Evolutionary conservation across 1,284 basidiomycete genomes (phyloP).

Genomic region (Xerocomus nothofagi): DNA sequence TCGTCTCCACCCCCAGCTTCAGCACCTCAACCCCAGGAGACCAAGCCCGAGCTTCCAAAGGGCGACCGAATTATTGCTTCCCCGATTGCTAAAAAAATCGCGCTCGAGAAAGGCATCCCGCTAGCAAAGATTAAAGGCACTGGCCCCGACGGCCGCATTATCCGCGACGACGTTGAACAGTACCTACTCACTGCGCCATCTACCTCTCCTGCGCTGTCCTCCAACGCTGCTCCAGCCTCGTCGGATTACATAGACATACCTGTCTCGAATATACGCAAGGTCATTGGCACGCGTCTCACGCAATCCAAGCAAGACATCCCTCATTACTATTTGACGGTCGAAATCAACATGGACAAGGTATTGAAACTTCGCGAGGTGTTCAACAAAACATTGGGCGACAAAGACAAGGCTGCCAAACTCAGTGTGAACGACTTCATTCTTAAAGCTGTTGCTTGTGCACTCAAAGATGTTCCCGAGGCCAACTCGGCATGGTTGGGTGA

Average conservation of each 20-base stretch:
- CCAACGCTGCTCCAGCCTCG: slow-evolving; percentile 42
- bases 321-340: slow-evolving; percentile 97
- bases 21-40: slow-evolving; percentile 41
- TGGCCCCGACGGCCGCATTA: slow-evolving; percentile 92
- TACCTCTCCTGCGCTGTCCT: slow-evolving; percentile 42
- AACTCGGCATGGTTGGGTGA: slow-evolving; percentile 99
- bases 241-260: slow-evolving; percentile 89
- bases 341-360: slow-evolving; percentile 97
- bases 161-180: slow-evolving; percentile 92
- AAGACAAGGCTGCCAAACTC: slow-evolving; percentile 85
- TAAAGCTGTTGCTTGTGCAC: slow-evolving; percentile 90
- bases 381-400: slow-evolving; percentile 86
- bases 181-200: slow-evolving; percentile 63
- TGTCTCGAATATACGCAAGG: slow-evolving; percentile 93
- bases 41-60: slow-evolving; percentile 57
- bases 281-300: slow-evolving; percentile 87
- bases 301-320: slow-evolving; percentile 94
- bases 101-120: slow-evolving; percentile 92
- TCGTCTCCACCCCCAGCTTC: slow-evolving; percentile 44
- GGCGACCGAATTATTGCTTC: slow-evolving; percentile 91
- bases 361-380: slow-evolving; percentile 94
- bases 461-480: slow-evolving; percentile 94
- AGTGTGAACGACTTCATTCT: slow-evolving; percentile 99
- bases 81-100: slow-evolving; percentile 96
- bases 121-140: slow-evolving; percentile 90